These are phyloP conservation scores for Apiotrichum laibachii DNA, from an alignment of 1,284 basidiomycete genomes.

Conservation along the genomic window DNA sequence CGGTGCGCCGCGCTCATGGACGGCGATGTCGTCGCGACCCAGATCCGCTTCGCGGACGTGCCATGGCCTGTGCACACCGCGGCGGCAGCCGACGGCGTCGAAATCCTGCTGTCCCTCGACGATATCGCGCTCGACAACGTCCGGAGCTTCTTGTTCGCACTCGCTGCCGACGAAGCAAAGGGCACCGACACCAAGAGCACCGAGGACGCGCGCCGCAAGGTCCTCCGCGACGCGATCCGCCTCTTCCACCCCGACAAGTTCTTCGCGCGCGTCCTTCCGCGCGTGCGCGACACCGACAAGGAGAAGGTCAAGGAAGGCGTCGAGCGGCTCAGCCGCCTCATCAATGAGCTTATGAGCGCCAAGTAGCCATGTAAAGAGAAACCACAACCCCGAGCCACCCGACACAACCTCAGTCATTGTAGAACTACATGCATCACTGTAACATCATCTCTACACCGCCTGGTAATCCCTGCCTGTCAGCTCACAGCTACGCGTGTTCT, in stretches of 20 bases:
- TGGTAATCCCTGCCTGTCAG: constrained; percentile 32
- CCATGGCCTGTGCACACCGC: constrained; percentile 69
- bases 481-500: neutral
- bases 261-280: constrained; percentile 59
- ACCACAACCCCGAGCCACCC: neutral
- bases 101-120: constrained; percentile 27
- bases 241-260: constrained; percentile 74
- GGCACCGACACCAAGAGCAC: constrained; percentile 54
- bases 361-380: constrained; percentile 7
- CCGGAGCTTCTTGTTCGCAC: constrained; percentile 57
- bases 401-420: neutral
- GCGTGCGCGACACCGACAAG: constrained; percentile 60
- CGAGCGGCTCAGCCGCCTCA: constrained; percentile 48
- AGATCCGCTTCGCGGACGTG: constrained; percentile 61
- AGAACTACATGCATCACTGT: constrained; percentile 11
- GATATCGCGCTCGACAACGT: constrained; percentile 60
- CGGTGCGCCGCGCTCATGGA: constrained; percentile 25
- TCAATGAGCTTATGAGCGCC: constrained; percentile 28
- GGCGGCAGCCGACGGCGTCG: constrained; percentile 41
- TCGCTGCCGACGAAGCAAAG: constrained; percentile 54
- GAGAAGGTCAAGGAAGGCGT: constrained; percentile 63
- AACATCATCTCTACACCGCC: constrained; percentile 23
- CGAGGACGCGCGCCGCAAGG: constrained; percentile 40
- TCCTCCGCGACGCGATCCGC: constrained; percentile 61
- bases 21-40: constrained; percentile 21